Base-by-base conservation (phyloP, 352 stramenopile species). In the Pythium angustatum region DNA sequence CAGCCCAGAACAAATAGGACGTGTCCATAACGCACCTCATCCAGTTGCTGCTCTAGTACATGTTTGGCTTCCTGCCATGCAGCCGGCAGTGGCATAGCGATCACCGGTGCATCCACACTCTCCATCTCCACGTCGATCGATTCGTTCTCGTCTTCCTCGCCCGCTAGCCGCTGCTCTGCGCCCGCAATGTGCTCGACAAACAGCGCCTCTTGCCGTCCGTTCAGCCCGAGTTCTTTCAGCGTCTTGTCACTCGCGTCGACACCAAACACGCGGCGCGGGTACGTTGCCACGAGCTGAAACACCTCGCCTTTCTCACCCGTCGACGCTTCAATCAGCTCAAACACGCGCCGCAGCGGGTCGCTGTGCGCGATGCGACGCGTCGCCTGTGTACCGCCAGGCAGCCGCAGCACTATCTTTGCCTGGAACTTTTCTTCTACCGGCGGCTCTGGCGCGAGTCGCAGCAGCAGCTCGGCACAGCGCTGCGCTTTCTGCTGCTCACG, bases 241-340 rank as follows among this genome's bases (percentile, higher is more conserved):
- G 75, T 72, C 51, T 86, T 77, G 5, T 74, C 64, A 1, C 51
- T 59, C 27, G 51, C 24, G 44, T 83, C 73, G 6, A 78, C 36
- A 14, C 64, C 62, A 64, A 90, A 91, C 15, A 91, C 53, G 38
- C 79, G 76, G 41, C 84, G 81, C 9, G 84, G 84, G 40, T 85
- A 91, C 33, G 77, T 86, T 31, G 79, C 72, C 5, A 78, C 79
- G 48, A 92, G 51, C 50, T 79, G 79, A 51, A 81, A 88, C 10
- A 62, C n/a, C 12, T 34, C 56, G 3, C 62, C 69, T 3, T 71
- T 48, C 0, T 89, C 81, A 27, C 81, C 83, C 5, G 75, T 86
- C 9, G 80, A 49, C 24, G 81, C 75, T 59, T 88, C 81, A 2
- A 89, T 49, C 10, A 87, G 68, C 22, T 77, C 71, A 50, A 89